Percentiles rank a stretch among this genome's conserved stretches.
phyloP scores from a whole-genome alignment of 768 basidiomycete genomes.

The Phylloporus sp. region DNA sequence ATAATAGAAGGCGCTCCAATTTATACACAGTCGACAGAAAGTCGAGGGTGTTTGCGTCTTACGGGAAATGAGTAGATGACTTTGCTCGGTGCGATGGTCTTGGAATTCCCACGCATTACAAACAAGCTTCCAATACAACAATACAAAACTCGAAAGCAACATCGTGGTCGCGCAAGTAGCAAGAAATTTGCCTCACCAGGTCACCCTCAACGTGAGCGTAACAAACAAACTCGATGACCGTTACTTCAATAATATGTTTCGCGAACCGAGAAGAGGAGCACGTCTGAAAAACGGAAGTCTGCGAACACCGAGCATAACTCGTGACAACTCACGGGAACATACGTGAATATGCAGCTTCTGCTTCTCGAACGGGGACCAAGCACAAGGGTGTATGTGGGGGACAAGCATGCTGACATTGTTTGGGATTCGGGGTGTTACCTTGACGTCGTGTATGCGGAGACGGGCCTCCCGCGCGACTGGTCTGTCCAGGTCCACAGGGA shows the following conservation, averaged over 20 bases:
- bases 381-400: conserved; percentile 15
- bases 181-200: too few relatives aligned
- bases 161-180: too few relatives aligned
- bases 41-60: too few relatives aligned
- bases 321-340: conserved; percentile 24
- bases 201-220: too few relatives aligned
- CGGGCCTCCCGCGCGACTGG: neutral
- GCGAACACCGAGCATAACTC: neutral
- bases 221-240: neutral
- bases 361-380: conserved; percentile 25
- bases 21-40: too few relatives aligned
- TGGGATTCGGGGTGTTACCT: neutral
- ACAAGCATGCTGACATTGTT: neutral
- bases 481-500: neutral
- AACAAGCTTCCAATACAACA: too few relatives aligned
- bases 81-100: too few relatives aligned
- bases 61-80: too few relatives aligned
- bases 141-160: neutral
- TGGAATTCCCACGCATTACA: too few relatives aligned
- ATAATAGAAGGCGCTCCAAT: too few relatives aligned
- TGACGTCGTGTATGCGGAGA: neutral
- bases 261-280: conserved; percentile 1
- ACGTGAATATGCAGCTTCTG: conserved; percentile 23
- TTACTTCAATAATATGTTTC: neutral
- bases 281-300: conserved; percentile 4